Base-by-base conservation (phyloP, 2,329 filamentous ascomycete species). In the Calcarisporium arbuscula region DNA sequence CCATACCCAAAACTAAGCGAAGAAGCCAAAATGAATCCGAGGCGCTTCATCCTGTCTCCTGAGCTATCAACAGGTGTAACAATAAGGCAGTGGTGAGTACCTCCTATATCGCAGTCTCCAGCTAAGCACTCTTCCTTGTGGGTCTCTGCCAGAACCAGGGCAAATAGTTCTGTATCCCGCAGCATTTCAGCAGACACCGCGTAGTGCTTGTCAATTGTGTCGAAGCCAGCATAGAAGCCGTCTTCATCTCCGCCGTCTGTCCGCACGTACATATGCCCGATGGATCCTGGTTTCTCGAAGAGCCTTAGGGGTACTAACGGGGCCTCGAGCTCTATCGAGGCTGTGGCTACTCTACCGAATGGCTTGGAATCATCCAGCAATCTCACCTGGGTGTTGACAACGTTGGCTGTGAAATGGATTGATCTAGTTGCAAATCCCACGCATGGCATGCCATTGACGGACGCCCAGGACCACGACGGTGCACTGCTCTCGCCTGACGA, bases 141-240 rank as follows among this genome's bases (percentile, higher is more conserved):
- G 18, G 30, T 38, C 16, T 34, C 18, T 7, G 23, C 27, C 31
- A 34, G 15, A 15, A 38, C 25, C 27, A 34, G 31, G 17, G 36
- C 36, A 30, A 34, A 30, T 5, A 31, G 31, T 16, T 26, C 6
- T 14, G 9, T 25, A 5, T 29, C 19, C 16, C 17, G 26, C 20
- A 38, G 18, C 12, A 6, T 16, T 8, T 34, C 31, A 5, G 18
- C 27, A 4, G 36, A 25, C 10, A 17, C n/a, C 6, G 15, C 6
- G 17, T 19, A 30, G 19, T 26, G 27, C 27, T 19, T 38, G 7
- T 38, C 31, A 12, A 30, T 34, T 11, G 31, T 31, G n/a, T 34
- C 31, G n/a, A 38, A 12, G 17, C 26, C 27, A 4, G 19, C 30
- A 14, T 30, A 17, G 4, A 31, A 14, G 26, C 20, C 26, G 8